Conservation (phyloP, 2,329 filamentous ascomycete genomes). For the Chaetomium strumarium region DNA sequence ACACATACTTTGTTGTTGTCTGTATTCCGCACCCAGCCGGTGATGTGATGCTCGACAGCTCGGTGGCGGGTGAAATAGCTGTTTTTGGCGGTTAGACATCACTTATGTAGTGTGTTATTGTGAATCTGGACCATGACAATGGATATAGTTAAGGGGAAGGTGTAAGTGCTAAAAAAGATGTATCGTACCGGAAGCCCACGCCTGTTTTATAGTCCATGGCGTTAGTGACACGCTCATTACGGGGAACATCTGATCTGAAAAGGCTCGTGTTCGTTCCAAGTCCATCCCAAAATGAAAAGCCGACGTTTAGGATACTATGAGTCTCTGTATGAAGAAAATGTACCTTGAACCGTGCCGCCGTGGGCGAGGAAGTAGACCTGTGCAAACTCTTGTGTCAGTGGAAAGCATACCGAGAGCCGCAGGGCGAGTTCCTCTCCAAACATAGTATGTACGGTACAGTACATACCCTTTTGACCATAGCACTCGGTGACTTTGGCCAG, state of each 20-base stretch:
- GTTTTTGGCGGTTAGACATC: background rate
- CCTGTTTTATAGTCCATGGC: background rate
- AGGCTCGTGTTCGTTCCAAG: background rate
- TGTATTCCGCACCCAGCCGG: constrained; percentile 59
- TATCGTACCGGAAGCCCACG: background rate
- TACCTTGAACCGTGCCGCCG: constrained; percentile 62
- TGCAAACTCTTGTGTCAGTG: too few species aligned
- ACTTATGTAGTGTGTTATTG: background rate
- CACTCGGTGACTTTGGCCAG: background rate
- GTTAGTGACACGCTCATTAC: background rate
- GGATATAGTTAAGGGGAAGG: background rate
- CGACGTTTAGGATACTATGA: background rate
- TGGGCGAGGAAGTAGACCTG: constrained; percentile 60
- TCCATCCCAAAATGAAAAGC: background rate
- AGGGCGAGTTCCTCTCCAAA: too few species aligned
- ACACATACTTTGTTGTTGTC: constrained; percentile 51
- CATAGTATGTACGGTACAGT: too few species aligned
- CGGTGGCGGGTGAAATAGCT: constrained; percentile 51
- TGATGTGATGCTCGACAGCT: constrained; percentile 45
- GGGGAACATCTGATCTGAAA: background rate
- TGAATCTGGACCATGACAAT: background rate
- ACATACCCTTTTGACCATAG: constrained; percentile 11
- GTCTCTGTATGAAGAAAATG: constrained; percentile 15
- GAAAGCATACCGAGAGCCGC: too few species aligned
- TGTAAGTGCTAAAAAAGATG: background rate